phyloP scores from a whole-genome alignment of 805 yeast species.

The Zygosaccharomyces pseudorouxii region DNA sequence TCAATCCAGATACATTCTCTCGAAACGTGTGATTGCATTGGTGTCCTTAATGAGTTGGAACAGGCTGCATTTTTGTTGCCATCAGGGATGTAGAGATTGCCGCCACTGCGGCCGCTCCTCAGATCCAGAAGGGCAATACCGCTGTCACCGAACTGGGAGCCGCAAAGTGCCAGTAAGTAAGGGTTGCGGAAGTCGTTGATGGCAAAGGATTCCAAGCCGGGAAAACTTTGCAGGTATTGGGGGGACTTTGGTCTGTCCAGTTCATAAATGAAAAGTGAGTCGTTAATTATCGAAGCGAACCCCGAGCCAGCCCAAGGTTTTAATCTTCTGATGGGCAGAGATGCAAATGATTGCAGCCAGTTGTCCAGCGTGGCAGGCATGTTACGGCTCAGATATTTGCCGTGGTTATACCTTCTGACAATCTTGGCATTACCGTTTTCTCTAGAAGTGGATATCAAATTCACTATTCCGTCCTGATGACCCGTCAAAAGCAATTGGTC shows the following conservation, averaged over 20 bases:
- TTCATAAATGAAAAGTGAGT: constrained; percentile 76
- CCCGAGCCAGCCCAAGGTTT: constrained; percentile 27
- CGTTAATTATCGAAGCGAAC: constrained; percentile 59
- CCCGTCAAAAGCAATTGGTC: constrained; percentile 52
- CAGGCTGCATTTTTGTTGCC: constrained; percentile 13
- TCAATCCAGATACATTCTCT: constrained; percentile 24
- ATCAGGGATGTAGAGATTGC: constrained; percentile 25
- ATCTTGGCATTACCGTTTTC: constrained; percentile 61
- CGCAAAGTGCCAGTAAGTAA: constrained; percentile 47
- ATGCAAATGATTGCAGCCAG: constrained; percentile 14
- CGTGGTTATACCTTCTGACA: constrained; percentile 72
- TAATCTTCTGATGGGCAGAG: constrained; percentile 23
- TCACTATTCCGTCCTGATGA: constrained; percentile 69
- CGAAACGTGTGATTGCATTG: constrained; percentile 17
- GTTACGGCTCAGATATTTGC: constrained; percentile 48
- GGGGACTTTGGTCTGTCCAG: constrained; percentile 42
- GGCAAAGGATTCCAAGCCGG: constrained; percentile 24
- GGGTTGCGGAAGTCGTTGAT: constrained; percentile 35
- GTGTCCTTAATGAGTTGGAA: constrained; percentile 10
- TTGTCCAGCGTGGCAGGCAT: constrained; percentile 14
- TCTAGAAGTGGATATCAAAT: constrained; percentile 55
- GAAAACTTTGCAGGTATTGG: constrained; percentile 22
- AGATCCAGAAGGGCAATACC: constrained; percentile 75
- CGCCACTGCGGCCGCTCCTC: constrained; percentile 34
- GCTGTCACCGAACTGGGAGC: constrained; percentile 59